phyloP scores from a whole-genome alignment of 2,329 filamentous ascomycete species.

The Pseudocercospora eumusae region DNA sequence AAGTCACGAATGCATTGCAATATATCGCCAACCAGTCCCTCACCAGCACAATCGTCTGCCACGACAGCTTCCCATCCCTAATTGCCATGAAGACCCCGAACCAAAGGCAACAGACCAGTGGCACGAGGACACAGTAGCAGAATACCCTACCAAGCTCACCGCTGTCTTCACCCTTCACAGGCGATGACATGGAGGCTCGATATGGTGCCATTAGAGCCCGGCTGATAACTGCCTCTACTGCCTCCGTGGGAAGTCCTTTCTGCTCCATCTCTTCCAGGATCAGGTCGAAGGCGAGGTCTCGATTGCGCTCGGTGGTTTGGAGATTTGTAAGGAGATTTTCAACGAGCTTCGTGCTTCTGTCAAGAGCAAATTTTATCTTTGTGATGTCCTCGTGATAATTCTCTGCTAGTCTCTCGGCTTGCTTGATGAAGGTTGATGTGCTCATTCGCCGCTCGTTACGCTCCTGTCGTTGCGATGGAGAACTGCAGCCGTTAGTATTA shows the following conservation, averaged over 20 bases:
- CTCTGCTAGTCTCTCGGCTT: not conserved
- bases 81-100: not conserved
- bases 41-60: not conserved
- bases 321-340: not conserved
- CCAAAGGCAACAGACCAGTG: not conserved
- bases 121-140: not conserved
- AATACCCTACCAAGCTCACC: not conserved
- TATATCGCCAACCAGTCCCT: no score
- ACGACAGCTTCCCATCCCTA: not conserved
- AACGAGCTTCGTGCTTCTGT: not conserved
- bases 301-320: not conserved
- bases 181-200: not conserved
- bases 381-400: not conserved
- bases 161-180: not conserved
- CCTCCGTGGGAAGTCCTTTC: not conserved
- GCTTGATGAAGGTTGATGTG: not conserved
- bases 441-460: not conserved
- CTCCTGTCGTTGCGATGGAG: not conserved
- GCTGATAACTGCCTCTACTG: not conserved
- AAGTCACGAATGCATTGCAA: no score
- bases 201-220: not conserved
- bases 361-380: not conserved
- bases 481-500: not conserved
- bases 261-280: not conserved
- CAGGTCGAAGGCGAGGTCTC: not conserved